Percentiles rank a stretch among this genome's conserved stretches.
Evolutionary conservation across 108 stramenopile species (phyloP).

Genomic region (Nitzschia putrida): DNA sequence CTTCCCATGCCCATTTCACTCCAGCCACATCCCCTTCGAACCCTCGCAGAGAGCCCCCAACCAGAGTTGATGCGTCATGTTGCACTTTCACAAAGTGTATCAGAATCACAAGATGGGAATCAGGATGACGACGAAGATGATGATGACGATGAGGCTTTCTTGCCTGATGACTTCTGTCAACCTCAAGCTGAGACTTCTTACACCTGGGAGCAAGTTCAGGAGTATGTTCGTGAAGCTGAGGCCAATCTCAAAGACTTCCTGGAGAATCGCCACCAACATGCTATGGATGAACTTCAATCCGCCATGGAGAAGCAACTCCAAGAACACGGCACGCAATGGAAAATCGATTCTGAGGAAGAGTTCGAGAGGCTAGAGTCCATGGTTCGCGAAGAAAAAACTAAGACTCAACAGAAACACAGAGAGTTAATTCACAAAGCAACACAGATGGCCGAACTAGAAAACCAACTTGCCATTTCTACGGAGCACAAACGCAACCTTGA

Average conservation of each 20-base stretch:
- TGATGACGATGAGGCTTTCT: conserved; percentile 26
- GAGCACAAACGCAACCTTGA: conserved; percentile 2
- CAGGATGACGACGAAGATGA: conserved; percentile 28
- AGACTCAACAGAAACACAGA: conserved; percentile 12
- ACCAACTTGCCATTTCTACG: not conserved
- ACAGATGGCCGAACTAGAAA: conserved; percentile 9
- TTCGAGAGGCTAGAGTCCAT: conserved; percentile 17
- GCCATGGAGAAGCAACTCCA: conserved; percentile 23
- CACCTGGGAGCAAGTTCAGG: conserved; percentile 24
- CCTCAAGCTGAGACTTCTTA: not conserved
- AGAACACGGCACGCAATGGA: conserved; percentile 40
- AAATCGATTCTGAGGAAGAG: conserved; percentile 30
- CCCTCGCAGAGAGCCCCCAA: conserved; percentile 8
- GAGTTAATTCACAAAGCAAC: conserved; percentile 23
- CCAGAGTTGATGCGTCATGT: not conserved
- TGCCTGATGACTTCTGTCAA: not conserved
- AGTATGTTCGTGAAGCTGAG: conserved; percentile 24
- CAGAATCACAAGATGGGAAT: not conserved
- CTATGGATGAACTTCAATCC: conserved; percentile 9
- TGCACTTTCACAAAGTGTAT: conserved; percentile 4
- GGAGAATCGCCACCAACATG: conserved; percentile 24
- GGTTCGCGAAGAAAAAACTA: conserved; percentile 30
- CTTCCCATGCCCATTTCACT: not conserved
- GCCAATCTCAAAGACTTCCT: not conserved
- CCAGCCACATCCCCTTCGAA: conserved; percentile 31